phyloP scores from a whole-genome alignment of 2,329 filamentous ascomycete species.

The Chaetothyriales sp. region DNA sequence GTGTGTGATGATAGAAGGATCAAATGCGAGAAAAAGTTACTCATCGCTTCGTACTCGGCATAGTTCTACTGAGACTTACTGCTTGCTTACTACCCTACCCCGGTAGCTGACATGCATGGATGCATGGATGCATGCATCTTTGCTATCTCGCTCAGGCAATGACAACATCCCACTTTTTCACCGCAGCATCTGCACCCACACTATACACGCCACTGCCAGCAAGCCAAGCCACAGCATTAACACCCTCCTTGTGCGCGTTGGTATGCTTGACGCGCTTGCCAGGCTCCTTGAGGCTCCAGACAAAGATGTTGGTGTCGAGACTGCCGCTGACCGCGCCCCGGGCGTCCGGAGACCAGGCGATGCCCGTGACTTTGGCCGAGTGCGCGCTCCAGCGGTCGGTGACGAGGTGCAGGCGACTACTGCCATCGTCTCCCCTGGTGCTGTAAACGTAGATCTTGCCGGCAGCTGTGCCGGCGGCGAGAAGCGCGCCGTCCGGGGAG shows the following conservation, averaged over 20 bases:
- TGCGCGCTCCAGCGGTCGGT: conserved; percentile 65
- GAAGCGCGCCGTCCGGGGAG: conserved; percentile 58
- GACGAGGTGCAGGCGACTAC: conserved; percentile 50
- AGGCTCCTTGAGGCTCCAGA: conserved; percentile 77
- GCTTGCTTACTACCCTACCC: no score
- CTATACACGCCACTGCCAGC: conserved; percentile 58
- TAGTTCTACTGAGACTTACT: no score
- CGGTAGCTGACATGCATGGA: no score
- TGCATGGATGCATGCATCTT: no score
- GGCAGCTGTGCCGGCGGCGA: conserved; percentile 69
- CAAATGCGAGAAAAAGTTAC: no score
- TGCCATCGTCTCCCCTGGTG: conserved; percentile 21
- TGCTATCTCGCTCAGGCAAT: background rate
- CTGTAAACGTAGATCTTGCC: conserved; percentile 82
- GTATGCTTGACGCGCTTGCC: conserved; percentile 69
- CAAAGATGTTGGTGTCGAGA: conserved; percentile 80
- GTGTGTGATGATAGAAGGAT: no score
- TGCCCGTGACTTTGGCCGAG: conserved; percentile 51
- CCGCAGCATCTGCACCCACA: conserved; percentile 70
- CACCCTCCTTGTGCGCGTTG: conserved; percentile 93
- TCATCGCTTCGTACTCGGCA: no score
- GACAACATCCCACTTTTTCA: conserved; percentile 70
- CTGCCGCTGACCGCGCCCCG: conserved; percentile 72
- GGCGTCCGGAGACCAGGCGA: conserved; percentile 65
- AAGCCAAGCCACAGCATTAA: conserved; percentile 75